Evolutionary conservation across 345 rosid species (phyloP).

Genomic region (Populus davidiana): DNA sequence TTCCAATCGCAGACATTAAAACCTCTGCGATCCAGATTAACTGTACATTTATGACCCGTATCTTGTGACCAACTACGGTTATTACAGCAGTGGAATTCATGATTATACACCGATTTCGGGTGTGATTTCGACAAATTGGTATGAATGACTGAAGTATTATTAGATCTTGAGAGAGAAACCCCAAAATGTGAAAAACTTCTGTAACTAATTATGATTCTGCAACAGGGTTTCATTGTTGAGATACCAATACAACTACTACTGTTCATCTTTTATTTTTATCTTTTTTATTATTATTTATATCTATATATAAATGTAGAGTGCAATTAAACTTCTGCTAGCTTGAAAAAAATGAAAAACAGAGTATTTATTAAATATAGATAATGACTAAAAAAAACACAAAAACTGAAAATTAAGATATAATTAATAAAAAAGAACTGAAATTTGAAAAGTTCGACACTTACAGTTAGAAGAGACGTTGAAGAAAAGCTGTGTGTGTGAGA

Average conservation of each 20-base stretch:
- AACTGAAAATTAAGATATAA: neutral
- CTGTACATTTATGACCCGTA: constrained; percentile 26
- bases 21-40: constrained; percentile 43
- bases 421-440: neutral
- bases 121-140: constrained; percentile 62
- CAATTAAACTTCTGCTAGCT: neutral
- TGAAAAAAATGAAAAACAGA: neutral
- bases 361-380: neutral
- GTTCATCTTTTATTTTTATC: constrained; percentile 37
- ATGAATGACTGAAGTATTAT: constrained; percentile 7
- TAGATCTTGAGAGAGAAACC: constrained; percentile 33
- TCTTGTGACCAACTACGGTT: constrained; percentile 23
- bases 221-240: constrained; percentile 71
- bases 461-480: constrained; percentile 24
- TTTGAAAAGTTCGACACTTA: constrained; percentile 24
- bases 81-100: constrained; percentile 22
- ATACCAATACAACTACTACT: constrained; percentile 54
- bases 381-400: neutral
- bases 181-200: constrained; percentile 58
- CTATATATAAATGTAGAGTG: neutral
- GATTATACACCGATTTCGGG: constrained; percentile 26
- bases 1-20: constrained; percentile 57
- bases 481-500: constrained; percentile 2
- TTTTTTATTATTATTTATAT: neutral
- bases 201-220: constrained; percentile 59